A percentile compares a stretch with the other conserved stretches of the same genome.
Evolutionary conservation across 164 flowering plant genomes (phyloP).

Genomic region (Kalanchoe fedtschenkoi): DNA sequence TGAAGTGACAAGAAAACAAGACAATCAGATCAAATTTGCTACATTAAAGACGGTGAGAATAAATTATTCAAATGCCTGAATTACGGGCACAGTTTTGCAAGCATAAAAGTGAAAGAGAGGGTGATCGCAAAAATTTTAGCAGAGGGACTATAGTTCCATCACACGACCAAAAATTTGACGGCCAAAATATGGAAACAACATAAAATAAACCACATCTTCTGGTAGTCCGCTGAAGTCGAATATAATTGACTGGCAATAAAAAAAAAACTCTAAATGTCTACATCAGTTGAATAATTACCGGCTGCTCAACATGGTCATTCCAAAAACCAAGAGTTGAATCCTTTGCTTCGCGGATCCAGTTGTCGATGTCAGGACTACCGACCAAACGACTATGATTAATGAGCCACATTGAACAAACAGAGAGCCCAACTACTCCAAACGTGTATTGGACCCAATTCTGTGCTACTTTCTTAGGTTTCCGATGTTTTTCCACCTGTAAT

Average conservation of each 20-base stretch:
- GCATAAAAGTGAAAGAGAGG: not conserved
- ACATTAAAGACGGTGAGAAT: not conserved
- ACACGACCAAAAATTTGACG: too few species aligned
- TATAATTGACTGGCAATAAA: not conserved
- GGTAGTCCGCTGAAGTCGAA: not conserved
- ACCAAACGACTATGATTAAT: conserved; percentile 76
- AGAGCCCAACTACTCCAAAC: conserved; percentile 77
- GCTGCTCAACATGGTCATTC: conserved; percentile 89
- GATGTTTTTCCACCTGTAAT: conserved; percentile 52
- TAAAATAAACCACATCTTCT: too few species aligned
- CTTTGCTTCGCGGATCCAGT: conserved; percentile 83
- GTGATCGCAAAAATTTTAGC: not conserved
- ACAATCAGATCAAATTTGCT: conserved; percentile 1
- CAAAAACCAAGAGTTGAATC: conserved; percentile 65
- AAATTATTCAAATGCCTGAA: not conserved
- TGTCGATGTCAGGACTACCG: conserved; percentile 92
- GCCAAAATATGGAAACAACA: too few species aligned
- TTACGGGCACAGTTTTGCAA: not conserved
- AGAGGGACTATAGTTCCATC: too few species aligned
- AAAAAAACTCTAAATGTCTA: not conserved
- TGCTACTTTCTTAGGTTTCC: conserved; percentile 62
- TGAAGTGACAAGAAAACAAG: conserved; percentile 19
- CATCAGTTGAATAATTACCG: conserved; percentile 31
- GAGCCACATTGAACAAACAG: conserved; percentile 80
- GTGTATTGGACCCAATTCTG: conserved; percentile 74